These are phyloP conservation scores for Lepiota venenata DNA, from an alignment of 768 basidiomycete species.

Conservation along the genomic window DNA sequence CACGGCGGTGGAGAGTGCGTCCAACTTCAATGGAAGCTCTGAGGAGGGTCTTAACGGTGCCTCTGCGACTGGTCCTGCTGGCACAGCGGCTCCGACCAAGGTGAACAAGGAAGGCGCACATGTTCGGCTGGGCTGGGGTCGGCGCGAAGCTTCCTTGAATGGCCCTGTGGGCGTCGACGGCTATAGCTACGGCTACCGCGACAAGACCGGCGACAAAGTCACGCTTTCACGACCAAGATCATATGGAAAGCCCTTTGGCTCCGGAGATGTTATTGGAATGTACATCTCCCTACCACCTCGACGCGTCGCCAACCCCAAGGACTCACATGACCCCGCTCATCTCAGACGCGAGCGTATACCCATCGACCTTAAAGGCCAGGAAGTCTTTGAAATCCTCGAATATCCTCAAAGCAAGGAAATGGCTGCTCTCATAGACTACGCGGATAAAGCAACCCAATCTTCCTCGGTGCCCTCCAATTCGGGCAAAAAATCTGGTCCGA, in stretches of 20 bases:
- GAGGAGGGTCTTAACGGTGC: background rate
- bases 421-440: conserved; percentile 80
- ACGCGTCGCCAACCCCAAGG: conserved; percentile 52
- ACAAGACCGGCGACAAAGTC: conserved; percentile 91
- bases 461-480: conserved; percentile 53
- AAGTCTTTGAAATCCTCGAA: conserved; percentile 93
- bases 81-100: conserved; percentile 35
- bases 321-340: conserved; percentile 77
- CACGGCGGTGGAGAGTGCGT: conserved; percentile 63
- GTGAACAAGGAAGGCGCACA: conserved; percentile 63
- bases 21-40: background rate
- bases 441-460: conserved; percentile 53
- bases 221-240: conserved; percentile 76
- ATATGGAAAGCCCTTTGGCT: conserved; percentile 70
- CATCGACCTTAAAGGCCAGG: conserved; percentile 95
- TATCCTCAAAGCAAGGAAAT: conserved; percentile 91
- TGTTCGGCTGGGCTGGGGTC: conserved; percentile 87
- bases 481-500: conserved; percentile 55
- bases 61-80: conserved; percentile 12
- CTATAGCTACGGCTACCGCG: conserved; percentile 89
- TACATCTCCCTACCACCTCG: conserved; percentile 84
- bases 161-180: conserved; percentile 92
- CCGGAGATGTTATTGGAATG: conserved; percentile 92
- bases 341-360: conserved; percentile 87
- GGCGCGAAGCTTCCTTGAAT: conserved; percentile 91